Conservation (phyloP, 2,329 filamentous ascomycete species). For the Clarireedia hainanense region DNA sequence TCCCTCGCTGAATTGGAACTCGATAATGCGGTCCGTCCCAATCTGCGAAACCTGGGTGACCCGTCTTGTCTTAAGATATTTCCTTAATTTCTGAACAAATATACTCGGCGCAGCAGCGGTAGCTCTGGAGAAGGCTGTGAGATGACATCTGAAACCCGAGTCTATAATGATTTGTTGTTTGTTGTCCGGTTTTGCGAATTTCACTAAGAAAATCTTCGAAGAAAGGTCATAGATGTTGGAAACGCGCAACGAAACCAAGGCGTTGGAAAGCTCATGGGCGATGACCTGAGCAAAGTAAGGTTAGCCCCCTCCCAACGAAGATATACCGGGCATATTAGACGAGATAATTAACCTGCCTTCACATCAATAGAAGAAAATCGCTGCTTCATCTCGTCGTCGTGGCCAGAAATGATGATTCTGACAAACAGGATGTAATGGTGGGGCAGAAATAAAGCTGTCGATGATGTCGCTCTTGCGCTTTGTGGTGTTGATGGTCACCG, state of each 20-base stretch:
- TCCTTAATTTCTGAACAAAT: constrained; percentile 80
- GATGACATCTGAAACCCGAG: constrained; percentile 89
- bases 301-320: neutral
- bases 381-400: constrained; percentile 56
- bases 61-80: constrained; percentile 78
- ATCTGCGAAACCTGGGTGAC: constrained; percentile 77
- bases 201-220: constrained; percentile 89
- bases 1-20: constrained; percentile 89
- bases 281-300: constrained; percentile 57
- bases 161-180: constrained; percentile 90
- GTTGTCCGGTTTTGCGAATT: constrained; percentile 83
- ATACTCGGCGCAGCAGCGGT: constrained; percentile 76
- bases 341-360: constrained; percentile 40
- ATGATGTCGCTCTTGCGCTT: neutral
- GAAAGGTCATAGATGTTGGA: constrained; percentile 95
- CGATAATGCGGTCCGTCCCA: constrained; percentile 87
- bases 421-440: neutral
- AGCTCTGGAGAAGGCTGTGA: constrained; percentile 83
- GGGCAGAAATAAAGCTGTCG: neutral
- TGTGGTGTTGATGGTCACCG: neutral
- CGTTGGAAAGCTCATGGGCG: constrained; percentile 78
- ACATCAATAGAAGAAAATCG: constrained; percentile 74
- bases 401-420: neutral
- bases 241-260: constrained; percentile 70
- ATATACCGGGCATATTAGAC: neutral